These are phyloP conservation scores for Mortierella sp. DNA, from an alignment of 371 early-diverging fungal genomes.

Conservation along the genomic window DNA sequence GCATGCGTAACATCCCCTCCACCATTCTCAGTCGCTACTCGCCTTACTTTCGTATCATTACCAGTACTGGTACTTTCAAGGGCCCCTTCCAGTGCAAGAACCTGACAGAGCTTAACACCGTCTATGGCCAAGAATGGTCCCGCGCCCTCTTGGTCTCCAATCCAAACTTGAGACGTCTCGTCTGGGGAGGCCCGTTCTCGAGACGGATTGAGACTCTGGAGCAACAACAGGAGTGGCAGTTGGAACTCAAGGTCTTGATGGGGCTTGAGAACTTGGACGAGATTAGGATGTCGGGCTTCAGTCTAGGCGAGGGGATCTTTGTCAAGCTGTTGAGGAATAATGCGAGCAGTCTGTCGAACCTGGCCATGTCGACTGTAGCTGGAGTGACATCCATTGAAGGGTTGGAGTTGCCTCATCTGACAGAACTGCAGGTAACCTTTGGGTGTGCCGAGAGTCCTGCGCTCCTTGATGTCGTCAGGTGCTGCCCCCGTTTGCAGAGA, in stretches of 20 bases:
- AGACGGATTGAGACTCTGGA: constrained; percentile 42
- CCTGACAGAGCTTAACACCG: constrained; percentile 40
- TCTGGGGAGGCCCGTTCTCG: constrained; percentile 45
- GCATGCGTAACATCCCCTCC: constrained; percentile 35
- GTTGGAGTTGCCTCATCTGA: constrained; percentile 37
- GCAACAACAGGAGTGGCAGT: constrained; percentile 41
- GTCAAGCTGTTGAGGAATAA: constrained; percentile 48
- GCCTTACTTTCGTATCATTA: constrained; percentile 37
- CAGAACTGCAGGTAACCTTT: constrained; percentile 39
- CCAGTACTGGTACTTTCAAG: constrained; percentile 42
- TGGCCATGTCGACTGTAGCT: constrained; percentile 36
- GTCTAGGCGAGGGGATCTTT: constrained; percentile 49
- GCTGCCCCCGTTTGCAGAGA: constrained; percentile 37
- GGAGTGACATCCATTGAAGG: constrained; percentile 47
- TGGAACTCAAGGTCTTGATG: constrained; percentile 39
- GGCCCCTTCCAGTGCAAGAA: constrained; percentile 43
- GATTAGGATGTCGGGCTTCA: constrained; percentile 39
- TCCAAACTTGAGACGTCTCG: constrained; percentile 37
- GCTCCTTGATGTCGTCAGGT: constrained; percentile 36
- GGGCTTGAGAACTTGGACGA: constrained; percentile 42
- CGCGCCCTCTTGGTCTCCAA: constrained; percentile 30
- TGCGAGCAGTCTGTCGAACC: constrained; percentile 33
- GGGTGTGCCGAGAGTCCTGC: constrained; percentile 45
- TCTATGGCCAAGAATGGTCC: constrained; percentile 52
- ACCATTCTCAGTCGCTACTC: constrained; percentile 32